Conservation (phyloP, 805 yeast species). For the Cyberlindnera maritima region DNA sequence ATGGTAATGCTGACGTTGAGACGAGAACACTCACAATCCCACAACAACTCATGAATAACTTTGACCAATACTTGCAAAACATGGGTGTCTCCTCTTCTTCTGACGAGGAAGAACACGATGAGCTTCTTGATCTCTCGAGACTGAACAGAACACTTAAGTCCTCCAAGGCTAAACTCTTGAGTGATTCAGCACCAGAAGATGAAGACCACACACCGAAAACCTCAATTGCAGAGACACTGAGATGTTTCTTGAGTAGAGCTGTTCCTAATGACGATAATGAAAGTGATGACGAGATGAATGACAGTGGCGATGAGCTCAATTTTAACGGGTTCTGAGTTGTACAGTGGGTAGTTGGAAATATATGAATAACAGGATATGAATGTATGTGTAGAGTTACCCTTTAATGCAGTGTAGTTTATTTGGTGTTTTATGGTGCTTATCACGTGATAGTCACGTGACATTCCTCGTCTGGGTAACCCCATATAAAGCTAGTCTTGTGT, state of each 20-base stretch:
- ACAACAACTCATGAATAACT: conserved; percentile 29
- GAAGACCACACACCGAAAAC: conserved; percentile 2
- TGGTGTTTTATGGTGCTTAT: too few species aligned
- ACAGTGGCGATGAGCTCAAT: conserved; percentile 13
- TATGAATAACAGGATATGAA: too few species aligned
- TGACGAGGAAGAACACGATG: conserved; percentile 24
- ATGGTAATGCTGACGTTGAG: background rate
- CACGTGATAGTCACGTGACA: too few species aligned
- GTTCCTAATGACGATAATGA: conserved; percentile 11
- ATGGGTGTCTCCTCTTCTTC: conserved; percentile 19
- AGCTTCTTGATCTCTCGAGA: conserved; percentile 21
- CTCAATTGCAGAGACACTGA: conserved; percentile 20
- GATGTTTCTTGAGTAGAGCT: conserved; percentile 18
- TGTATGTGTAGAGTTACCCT: too few species aligned
- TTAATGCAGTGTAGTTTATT: too few species aligned
- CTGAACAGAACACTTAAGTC: conserved; percentile 20
- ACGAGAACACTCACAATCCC: conserved; percentile 23
- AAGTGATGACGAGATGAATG: conserved; percentile 9
- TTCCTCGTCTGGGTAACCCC: too few species aligned
- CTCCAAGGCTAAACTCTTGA: conserved; percentile 6
- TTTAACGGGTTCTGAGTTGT: conserved; percentile 20
- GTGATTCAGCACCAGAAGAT: conserved; percentile 14
- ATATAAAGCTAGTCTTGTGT: too few species aligned
- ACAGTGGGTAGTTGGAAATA: too few species aligned
- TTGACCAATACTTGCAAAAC: conserved; percentile 27